Evolutionary conservation across 805 yeast species (phyloP), one percentile per base, ranked within the genome.

Genomic region (Komagataella kurtzmanii): DNA sequence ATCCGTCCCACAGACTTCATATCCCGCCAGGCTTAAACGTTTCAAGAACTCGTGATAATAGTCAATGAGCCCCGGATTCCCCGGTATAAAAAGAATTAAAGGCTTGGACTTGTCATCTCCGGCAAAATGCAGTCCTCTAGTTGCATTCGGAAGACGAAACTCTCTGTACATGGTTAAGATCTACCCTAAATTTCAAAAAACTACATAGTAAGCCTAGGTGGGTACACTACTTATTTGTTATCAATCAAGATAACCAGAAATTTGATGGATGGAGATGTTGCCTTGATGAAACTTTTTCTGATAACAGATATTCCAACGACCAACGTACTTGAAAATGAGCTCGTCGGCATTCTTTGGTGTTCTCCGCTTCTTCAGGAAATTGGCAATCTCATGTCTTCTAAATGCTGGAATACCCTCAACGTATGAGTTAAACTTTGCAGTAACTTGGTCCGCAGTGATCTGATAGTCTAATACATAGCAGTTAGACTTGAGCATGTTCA

Each of bases 11-110:
- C 40, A 30, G n/a, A 30, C 40, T 14, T 30, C 40, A 14, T 30
- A 30, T 30, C 40, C 40, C 40, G 3, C 6, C 12, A 10, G 14
- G 14, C 40, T 30, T 8, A 30, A 30, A 30, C 40, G 40, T 10
- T 66, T 63, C 24, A 85, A 61, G 58, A 80, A 83, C 3, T 76
- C 76, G 17, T 69, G 69, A 62, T 85, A 85, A 64, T 76, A 85
- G 54, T 80, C 81, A 46, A 80, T 71, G 24, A 85, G 64, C 0
- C 91, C 93, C 0, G 93, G 93, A 57, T 85, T 85, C 0, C 93
- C 93, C 0, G 93, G 91, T 5, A 85, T 71, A 55, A 84, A 72
- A 4, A 80, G 72, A 47, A 84, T 61, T 30, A 85, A 56, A 8
- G 71, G 75, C 10, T 52, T 53, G n/a, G 40, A 30, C 40, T 30